phyloP scores from a whole-genome alignment of 441 rosid species.

The Hura crepitans region DNA sequence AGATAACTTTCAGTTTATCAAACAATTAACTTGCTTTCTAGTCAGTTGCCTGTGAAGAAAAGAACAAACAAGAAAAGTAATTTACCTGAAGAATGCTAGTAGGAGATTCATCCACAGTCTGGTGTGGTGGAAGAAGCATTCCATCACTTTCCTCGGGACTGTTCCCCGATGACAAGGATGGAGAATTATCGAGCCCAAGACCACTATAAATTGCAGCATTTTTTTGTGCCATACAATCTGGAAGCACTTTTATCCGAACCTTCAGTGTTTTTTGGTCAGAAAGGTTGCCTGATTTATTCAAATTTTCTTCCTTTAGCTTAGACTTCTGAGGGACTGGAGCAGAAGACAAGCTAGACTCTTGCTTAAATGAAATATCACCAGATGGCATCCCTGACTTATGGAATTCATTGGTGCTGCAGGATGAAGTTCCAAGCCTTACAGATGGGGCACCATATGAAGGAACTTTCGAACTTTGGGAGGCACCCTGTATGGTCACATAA shows the following conservation, averaged over 20 bases:
- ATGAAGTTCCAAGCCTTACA: constrained; percentile 21
- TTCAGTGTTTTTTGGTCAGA: constrained; percentile 43
- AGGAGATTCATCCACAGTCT: constrained; percentile 33
- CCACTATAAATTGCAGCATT: constrained; percentile 77
- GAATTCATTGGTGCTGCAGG: constrained; percentile 16
- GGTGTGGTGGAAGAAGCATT: constrained; percentile 18
- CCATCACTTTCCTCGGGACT: constrained; percentile 36
- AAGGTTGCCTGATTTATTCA: constrained; percentile 22
- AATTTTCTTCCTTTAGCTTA: constrained; percentile 25
- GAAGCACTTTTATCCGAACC: constrained; percentile 59
- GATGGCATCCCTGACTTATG: constrained; percentile 26
- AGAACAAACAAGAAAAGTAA: constrained; percentile 22
- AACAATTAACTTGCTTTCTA: neutral
- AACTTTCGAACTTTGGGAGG: constrained; percentile 32
- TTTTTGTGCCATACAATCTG: constrained; percentile 53
- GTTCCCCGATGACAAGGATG: constrained; percentile 47
- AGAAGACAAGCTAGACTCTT: constrained; percentile 28
- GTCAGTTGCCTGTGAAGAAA: constrained; percentile 13
- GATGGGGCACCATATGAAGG: constrained; percentile 26
- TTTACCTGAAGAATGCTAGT: constrained; percentile 45
- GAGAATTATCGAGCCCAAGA: constrained; percentile 81
- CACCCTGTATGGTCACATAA: constrained; percentile 38
- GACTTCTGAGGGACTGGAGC: constrained; percentile 22
- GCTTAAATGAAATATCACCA: constrained; percentile 34
- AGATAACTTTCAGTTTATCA: constrained; percentile 19